A percentile compares a stretch with the other conserved stretches of the same genome.
Evolutionary conservation across 106 monocot species (phyloP).

Genomic region (Platanthera guangdongensis): DNA sequence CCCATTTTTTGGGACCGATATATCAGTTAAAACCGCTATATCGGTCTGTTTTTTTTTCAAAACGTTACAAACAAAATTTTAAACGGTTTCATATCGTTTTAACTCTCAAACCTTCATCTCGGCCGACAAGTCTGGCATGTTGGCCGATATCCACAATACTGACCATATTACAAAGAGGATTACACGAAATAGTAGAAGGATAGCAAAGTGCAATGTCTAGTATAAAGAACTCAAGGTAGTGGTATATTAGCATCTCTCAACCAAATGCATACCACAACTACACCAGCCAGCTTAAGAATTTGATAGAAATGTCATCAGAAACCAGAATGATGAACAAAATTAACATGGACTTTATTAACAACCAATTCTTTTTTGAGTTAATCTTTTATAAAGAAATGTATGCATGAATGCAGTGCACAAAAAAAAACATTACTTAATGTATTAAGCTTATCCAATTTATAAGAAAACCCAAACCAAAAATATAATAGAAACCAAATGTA

Average conservation of each 20-base stretch:
- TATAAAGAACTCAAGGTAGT: neutral
- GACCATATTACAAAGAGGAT: neutral
- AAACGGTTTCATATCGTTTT: too few species aligned
- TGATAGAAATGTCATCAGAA: neutral
- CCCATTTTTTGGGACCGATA: too few species aligned
- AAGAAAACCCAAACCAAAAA: constrained; percentile 2
- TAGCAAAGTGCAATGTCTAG: neutral
- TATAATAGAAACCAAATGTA: neutral
- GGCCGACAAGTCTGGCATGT: too few species aligned
- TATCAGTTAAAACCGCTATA: too few species aligned
- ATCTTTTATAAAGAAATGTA: neutral
- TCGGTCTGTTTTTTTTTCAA: too few species aligned
- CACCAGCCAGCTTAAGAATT: neutral
- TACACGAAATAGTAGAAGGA: neutral
- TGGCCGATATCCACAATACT: too few species aligned
- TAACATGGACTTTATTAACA: neutral
- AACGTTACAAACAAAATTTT: too few species aligned
- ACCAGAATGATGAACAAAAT: neutral
- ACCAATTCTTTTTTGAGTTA: neutral
- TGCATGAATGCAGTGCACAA: neutral
- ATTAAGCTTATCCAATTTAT: constrained; percentile 3
- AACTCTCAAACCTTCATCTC: too few species aligned
- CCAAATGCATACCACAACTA: neutral
- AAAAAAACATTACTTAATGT: neutral
- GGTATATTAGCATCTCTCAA: neutral